phyloP scores from a whole-genome alignment of 805 yeast species.

The Lachancea sp. region DNA sequence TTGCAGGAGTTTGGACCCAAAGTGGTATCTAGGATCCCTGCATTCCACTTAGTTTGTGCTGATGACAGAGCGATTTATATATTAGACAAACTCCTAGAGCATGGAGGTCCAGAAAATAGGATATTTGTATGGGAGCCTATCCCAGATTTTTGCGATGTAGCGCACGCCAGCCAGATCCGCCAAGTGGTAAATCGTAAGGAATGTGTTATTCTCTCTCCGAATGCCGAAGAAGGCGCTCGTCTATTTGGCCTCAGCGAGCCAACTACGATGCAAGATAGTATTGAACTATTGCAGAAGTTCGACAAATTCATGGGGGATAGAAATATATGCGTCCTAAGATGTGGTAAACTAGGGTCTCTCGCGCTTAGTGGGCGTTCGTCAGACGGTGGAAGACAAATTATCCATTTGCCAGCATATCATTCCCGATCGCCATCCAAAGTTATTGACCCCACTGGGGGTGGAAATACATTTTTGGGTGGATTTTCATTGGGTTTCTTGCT shows the following conservation, averaged over 20 bases:
- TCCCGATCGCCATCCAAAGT: conserved; percentile 39
- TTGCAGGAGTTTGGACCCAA: conserved; percentile 28
- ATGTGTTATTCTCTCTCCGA: conserved; percentile 49
- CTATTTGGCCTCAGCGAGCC: conserved; percentile 48
- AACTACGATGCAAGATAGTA: conserved; percentile 34
- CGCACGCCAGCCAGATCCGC: conserved; percentile 34
- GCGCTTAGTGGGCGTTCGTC: conserved; percentile 32
- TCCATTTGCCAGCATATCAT: conserved; percentile 75
- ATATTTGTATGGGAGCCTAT: conserved; percentile 75
- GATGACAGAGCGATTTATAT: conserved; percentile 53
- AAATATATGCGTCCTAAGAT: conserved; percentile 48
- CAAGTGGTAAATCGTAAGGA: conserved; percentile 16
- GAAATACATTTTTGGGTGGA: conserved; percentile 84
- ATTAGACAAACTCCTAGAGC: conserved; percentile 28
- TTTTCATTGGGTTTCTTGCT: conserved; percentile 56
- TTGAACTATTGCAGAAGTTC: conserved; percentile 39
- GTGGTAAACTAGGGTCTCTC: conserved; percentile 70
- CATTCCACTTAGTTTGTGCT: conserved; percentile 71
- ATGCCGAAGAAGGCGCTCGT: conserved; percentile 73
- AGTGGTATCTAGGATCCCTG: conserved; percentile 30
- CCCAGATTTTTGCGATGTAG: conserved; percentile 64
- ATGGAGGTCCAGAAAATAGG: conserved; percentile 29
- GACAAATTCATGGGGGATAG: conserved; percentile 36
- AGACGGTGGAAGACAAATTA: conserved; percentile 4
- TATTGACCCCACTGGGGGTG: conserved; percentile 92